phyloP scores from a whole-genome alignment of 1,284 basidiomycete genomes.

The Papiliotrema fonsecae region DNA sequence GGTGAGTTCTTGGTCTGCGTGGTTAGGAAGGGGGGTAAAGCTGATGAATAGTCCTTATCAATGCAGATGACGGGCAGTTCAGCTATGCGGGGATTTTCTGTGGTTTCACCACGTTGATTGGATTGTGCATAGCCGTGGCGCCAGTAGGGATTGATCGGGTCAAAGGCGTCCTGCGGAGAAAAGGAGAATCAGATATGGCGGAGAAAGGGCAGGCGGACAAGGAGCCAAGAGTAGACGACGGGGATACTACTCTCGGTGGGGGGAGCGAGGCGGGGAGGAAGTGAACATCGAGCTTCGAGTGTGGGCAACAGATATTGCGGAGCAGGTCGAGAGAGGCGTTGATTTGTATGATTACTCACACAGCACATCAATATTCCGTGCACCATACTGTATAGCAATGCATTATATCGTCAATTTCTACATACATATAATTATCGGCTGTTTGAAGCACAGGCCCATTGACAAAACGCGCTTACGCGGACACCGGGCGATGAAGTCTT shows the following conservation, averaged over 20 bases:
- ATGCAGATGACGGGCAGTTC: constrained; percentile 18
- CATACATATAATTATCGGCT: not conserved
- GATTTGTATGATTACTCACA: not conserved
- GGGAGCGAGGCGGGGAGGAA: too few relatives aligned
- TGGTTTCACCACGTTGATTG: constrained; percentile 6
- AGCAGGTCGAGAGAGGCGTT: not conserved
- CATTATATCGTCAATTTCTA: too few relatives aligned
- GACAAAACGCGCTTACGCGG: too few relatives aligned
- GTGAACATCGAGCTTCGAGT: too few relatives aligned
- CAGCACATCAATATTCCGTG: not conserved
- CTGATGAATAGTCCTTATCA: constrained; percentile 21
- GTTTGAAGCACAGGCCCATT: not conserved
- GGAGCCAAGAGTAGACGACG: too few relatives aligned
- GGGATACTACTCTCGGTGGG: too few relatives aligned
- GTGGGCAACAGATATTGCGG: too few relatives aligned
- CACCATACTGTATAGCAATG: not conserved
- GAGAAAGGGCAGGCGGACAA: not conserved
- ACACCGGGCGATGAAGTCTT: too few relatives aligned
- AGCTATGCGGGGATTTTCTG: constrained; percentile 35
- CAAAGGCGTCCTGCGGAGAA: not conserved
- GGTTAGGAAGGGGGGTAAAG: not conserved
- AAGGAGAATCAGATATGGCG: not conserved
- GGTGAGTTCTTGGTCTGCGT: constrained; percentile 17
- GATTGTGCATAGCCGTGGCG: not conserved
- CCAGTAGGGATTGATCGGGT: not conserved